These are phyloP conservation scores for Luvunga scandens DNA, from an alignment of 345 rosid genomes.

Conservation along the genomic window DNA sequence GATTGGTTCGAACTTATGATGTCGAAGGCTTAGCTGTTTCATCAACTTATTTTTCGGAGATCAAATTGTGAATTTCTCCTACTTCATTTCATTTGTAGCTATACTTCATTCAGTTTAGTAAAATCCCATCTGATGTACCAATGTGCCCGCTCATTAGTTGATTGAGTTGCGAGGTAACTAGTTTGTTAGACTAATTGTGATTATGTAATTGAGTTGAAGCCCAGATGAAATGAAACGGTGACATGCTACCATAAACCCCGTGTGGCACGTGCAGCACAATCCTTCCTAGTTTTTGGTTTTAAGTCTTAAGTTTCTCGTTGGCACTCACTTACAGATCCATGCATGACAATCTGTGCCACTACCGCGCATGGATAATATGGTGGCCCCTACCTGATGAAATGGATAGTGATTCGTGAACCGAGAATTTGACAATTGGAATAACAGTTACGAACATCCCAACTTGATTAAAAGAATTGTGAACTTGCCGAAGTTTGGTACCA, in stretches of 20 bases:
- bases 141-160: not conserved
- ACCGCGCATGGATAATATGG: not conserved
- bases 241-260: too few species aligned
- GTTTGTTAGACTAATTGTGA: not conserved
- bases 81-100: not conserved
- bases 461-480: not conserved
- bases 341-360: too few species aligned
- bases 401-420: not conserved
- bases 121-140: not conserved
- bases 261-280: too few species aligned
- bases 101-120: not conserved
- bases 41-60: conserved; percentile 72
- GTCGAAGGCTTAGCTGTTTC: conserved; percentile 85
- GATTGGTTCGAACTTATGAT: conserved; percentile 78
- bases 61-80: conserved; percentile 38
- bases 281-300: too few species aligned
- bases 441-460: not conserved
- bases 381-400: not conserved
- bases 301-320: too few species aligned
- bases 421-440: not conserved
- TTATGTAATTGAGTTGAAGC: too few species aligned
- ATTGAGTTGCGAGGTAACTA: not conserved
- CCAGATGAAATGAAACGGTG: too few species aligned
- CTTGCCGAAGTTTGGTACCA: not conserved
- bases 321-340: too few species aligned